A percentile compares a stretch with the other conserved stretches of the same genome.
phyloP scores from a whole-genome alignment of 768 basidiomycete genomes.

The Podaxis rugospora region DNA sequence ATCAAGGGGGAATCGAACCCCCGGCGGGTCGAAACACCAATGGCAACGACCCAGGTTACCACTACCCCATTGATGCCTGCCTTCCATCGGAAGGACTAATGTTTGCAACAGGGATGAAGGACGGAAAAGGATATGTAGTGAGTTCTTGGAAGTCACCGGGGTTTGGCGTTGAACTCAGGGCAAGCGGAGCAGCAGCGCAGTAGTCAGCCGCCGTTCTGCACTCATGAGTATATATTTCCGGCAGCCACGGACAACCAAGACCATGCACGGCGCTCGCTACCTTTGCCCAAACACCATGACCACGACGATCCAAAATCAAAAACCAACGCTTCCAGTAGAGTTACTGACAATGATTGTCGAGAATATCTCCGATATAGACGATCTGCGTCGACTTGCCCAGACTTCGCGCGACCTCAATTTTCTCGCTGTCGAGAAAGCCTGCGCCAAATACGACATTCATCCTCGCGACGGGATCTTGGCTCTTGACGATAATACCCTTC shows the following conservation, averaged over 20 bases:
- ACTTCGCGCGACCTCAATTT: constrained; percentile 10
- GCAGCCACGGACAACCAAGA: background rate
- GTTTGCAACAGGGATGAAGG: too few species aligned
- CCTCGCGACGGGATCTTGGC: background rate
- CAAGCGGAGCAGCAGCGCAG: background rate
- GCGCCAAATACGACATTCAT: constrained; percentile 1
- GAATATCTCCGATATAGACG: background rate
- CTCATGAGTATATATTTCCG: background rate
- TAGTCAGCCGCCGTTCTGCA: background rate
- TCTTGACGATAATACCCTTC: background rate
- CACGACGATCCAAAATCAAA: background rate
- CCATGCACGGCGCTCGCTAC: background rate
- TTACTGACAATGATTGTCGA: constrained; percentile 1
- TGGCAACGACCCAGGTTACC: constrained; percentile 9
- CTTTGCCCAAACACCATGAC: background rate
- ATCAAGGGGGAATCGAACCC: constrained; percentile 84
- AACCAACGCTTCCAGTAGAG: background rate
- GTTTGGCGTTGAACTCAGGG: background rate
- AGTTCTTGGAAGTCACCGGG: background rate
- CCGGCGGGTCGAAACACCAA: constrained; percentile 63
- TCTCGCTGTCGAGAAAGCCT: constrained; percentile 1
- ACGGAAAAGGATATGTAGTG: background rate
- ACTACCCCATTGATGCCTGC: constrained; percentile 5
- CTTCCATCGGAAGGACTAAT: too few species aligned
- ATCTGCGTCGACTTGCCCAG: constrained; percentile 3